Evolutionary conservation across 768 basidiomycete species (phyloP).

Genomic region (Austroboletus eburneus): DNA sequence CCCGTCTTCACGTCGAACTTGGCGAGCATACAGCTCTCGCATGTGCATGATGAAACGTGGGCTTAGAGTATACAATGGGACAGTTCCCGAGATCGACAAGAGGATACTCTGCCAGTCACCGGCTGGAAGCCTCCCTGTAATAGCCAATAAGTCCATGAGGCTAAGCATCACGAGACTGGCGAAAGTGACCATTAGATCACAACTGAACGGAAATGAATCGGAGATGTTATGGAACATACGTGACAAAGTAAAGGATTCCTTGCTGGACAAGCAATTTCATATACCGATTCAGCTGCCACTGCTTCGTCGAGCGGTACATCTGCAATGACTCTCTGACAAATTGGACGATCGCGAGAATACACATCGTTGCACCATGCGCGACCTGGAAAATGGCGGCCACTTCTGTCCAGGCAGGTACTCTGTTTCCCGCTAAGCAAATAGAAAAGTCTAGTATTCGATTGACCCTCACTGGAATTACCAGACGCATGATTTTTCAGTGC

Average conservation of each 20-base stretch:
- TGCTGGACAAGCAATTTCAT: slow-evolving; percentile 4
- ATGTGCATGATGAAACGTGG: not conserved
- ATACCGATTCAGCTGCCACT: slow-evolving; percentile 8
- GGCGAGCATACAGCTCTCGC: not conserved
- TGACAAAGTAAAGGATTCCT: slow-evolving; percentile 9
- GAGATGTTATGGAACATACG: not conserved
- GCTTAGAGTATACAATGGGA: not conserved
- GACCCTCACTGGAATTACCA: not conserved
- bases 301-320: not conserved
- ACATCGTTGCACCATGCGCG: not conserved
- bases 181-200: not conserved
- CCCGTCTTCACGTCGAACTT: not conserved
- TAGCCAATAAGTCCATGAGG: not conserved
- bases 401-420: too few relatives aligned
- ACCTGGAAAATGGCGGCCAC: not conserved
- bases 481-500: not conserved
- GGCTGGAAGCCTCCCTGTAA: not conserved
- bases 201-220: too few relatives aligned
- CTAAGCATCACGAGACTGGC: not conserved
- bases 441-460: not conserved
- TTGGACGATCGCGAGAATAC: not conserved
- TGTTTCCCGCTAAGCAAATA: too few relatives aligned
- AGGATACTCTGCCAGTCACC: not conserved
- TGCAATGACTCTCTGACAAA: slow-evolving; percentile 3
- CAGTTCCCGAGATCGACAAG: not conserved